Conservation (phyloP, 2,329 filamentous ascomycete genomes). For the Scedosporium aurantiacum region DNA sequence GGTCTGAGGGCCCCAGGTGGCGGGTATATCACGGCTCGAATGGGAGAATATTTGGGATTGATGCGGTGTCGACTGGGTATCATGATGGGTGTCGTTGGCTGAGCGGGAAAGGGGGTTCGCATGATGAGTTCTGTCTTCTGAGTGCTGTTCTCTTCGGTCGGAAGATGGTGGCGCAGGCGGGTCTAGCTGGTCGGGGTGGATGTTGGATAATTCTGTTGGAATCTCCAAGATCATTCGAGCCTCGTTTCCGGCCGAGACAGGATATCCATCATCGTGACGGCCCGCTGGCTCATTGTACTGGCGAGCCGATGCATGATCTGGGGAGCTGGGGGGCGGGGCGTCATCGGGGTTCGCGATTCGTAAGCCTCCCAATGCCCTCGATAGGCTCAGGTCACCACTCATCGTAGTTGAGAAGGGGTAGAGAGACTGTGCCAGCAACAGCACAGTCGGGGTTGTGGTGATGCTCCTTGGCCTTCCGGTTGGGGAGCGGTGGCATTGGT, state of each 20-base stretch:
- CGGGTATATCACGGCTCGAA: constrained; percentile 50
- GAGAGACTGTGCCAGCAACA: neutral
- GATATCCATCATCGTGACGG: neutral
- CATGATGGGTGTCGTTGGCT: constrained; percentile 10
- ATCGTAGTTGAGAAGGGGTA: constrained; percentile 38
- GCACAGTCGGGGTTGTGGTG: constrained; percentile 3
- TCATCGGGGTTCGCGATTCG: constrained; percentile 96
- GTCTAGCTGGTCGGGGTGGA: neutral
- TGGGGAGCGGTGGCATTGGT: constrained; percentile 6
- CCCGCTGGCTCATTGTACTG: neutral
- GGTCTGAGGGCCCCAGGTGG: constrained; percentile 34
- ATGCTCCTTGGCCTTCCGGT: constrained; percentile 8
- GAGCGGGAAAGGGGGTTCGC: constrained; percentile 8
- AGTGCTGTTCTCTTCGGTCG: neutral
- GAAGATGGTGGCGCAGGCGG: neutral
- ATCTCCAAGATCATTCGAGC: neutral
- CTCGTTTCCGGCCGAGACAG: neutral
- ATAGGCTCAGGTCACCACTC: constrained; percentile 88
- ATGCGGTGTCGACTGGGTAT: constrained; percentile 11
- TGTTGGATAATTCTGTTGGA: neutral
- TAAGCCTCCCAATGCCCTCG: constrained; percentile 82
- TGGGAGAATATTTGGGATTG: constrained; percentile 35
- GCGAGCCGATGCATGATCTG: constrained; percentile 8
- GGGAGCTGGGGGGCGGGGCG: constrained; percentile 30
- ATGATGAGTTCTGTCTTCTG: neutral